These are phyloP conservation scores for Arachis monticola DNA, from an alignment of 331 rosid species.

Conservation along the genomic window DNA sequence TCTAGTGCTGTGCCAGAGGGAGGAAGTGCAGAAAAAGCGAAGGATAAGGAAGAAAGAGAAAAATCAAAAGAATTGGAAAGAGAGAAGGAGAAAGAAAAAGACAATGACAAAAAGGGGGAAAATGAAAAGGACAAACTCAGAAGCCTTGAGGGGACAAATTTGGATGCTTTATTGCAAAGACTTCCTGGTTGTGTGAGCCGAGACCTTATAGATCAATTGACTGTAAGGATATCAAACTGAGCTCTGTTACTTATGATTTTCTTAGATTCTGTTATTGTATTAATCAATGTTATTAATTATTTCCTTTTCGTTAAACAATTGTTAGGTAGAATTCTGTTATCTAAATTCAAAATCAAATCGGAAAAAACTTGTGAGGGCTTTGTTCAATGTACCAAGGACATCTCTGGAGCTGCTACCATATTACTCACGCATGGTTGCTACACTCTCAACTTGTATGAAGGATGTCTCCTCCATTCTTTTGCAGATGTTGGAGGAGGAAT, in stretches of 20 bases:
- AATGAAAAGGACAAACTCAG: slow-evolving; percentile 90
- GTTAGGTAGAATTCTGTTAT: slow-evolving; percentile 97
- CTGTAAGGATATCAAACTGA: slow-evolving; percentile 60
- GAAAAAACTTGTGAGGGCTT: slow-evolving; percentile 92
- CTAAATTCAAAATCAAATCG: slow-evolving; percentile 90
- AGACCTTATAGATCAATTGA: slow-evolving; percentile 96
- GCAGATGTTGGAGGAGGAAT: slow-evolving; percentile 96
- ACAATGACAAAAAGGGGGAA: slow-evolving; percentile 75
- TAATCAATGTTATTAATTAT: slow-evolving; percentile 28
- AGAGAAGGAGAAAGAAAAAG: slow-evolving; percentile 81
- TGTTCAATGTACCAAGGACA: slow-evolving; percentile 97
- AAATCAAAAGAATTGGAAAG: slow-evolving; percentile 77
- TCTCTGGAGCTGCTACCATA: slow-evolving; percentile 89
- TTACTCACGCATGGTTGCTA: slow-evolving; percentile 97
- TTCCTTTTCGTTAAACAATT: slow-evolving; percentile 22
- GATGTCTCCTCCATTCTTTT: slow-evolving; percentile 85
- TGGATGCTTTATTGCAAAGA: slow-evolving; percentile 97
- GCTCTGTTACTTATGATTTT: slow-evolving; percentile 27
- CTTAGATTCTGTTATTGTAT: slow-evolving; percentile 24
- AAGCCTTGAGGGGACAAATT: slow-evolving; percentile 84
- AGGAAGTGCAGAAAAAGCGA: slow-evolving; percentile 63
- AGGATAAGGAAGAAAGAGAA: slow-evolving; percentile 86
- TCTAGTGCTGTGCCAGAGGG: slow-evolving; percentile 62
- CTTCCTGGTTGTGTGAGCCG: slow-evolving; percentile 99
- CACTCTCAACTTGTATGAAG: slow-evolving; percentile 98